Base-by-base conservation (phyloP, 2,329 filamentous ascomycete genomes). In the Aurifilum marmelostoma region DNA sequence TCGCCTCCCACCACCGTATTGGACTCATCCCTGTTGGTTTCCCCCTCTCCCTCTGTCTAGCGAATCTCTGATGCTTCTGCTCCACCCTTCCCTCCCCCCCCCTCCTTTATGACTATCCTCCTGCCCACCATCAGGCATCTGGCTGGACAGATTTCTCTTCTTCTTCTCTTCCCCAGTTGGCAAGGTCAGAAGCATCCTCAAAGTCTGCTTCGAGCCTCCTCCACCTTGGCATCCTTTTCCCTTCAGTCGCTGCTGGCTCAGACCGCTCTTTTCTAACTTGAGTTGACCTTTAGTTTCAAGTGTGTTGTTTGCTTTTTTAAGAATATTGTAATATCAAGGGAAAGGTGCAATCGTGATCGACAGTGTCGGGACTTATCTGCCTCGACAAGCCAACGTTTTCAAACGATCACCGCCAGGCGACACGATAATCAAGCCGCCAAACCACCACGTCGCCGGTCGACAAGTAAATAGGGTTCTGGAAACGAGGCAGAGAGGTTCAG, bases 241-340 rank as follows among this genome's bases (percentile, higher is more conserved):
- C 78, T 81, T 83, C 77, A 76, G 75, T 80, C 78, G 79, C 87
- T 88, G 86, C 87, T 89, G 86, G 86, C 81, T 88, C 86, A 88
- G 86, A 86, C 81, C 80, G 75, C 79, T 84, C 81, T 79, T 82
- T 84, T 81, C 77, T 76, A 72, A 71, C 74, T 75, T 75, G 76
- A 73, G 67, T 72, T 72, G 72, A 73, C 73, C 74, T 76, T 76
- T 72, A 71, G 72, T 75, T 75, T 77, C n/a, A 72, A 73, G 69
- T 69, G 65, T 60, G 59, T 70, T 68, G 32, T 52, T 47, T 68
- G 54, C 2, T 47, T 47, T 52, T 60, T 58, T 69, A 69, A 29
- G 61, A 61, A 59, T 54, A 74, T 73, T 75, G 72, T 74, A 75
- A 75, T 77, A 75, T 73, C 73, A 73, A 74, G 70, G 73, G 71